These are phyloP conservation scores for Yamadazyma jaroonii DNA, from an alignment of 1,139 yeast species.

Conservation along the genomic window DNA sequence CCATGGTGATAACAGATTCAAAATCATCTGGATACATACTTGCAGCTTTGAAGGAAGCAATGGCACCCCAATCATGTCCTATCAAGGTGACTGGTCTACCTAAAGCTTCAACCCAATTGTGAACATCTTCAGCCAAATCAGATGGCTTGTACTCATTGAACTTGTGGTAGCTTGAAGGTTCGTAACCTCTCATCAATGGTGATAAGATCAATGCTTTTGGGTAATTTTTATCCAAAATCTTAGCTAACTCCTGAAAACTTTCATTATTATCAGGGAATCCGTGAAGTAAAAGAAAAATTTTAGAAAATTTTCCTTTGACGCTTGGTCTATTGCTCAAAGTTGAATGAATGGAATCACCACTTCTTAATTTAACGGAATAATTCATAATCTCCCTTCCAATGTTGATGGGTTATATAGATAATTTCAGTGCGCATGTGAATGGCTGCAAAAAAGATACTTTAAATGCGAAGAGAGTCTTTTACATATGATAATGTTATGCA, in stretches of 20 bases:
- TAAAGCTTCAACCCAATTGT: slow-evolving; percentile 27
- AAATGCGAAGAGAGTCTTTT: too few species aligned
- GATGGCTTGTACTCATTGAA: slow-evolving; percentile 24
- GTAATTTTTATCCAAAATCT: slow-evolving; percentile 15
- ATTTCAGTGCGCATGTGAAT: slow-evolving; percentile 1
- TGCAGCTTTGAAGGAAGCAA: slow-evolving; percentile 35
- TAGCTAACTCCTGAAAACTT: slow-evolving; percentile 25
- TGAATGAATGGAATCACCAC: slow-evolving; percentile 11
- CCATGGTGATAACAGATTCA: slow-evolving; percentile 35
- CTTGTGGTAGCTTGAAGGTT: slow-evolving; percentile 30
- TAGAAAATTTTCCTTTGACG: slow-evolving; percentile 17
- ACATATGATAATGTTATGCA: background rate
- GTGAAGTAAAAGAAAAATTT: slow-evolving; percentile 34
- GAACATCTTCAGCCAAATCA: slow-evolving; percentile 36
- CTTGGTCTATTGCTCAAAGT: slow-evolving; percentile 10
- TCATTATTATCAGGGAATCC: slow-evolving; percentile 45
- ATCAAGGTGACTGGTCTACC: slow-evolving; percentile 34
- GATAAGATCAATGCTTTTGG: slow-evolving; percentile 29
- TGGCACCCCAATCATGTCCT: slow-evolving; percentile 52
- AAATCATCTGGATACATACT: slow-evolving; percentile 34
- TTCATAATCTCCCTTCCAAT: slow-evolving; percentile 1
- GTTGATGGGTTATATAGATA: background rate
- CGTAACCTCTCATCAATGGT: slow-evolving; percentile 45
- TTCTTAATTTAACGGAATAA: slow-evolving; percentile 9
- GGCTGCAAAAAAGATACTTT: slow-evolving; percentile 1